These are phyloP conservation scores for Deuterostichococcus epilithicus DNA, from an alignment of 139 green algal species.

Conservation along the genomic window DNA sequence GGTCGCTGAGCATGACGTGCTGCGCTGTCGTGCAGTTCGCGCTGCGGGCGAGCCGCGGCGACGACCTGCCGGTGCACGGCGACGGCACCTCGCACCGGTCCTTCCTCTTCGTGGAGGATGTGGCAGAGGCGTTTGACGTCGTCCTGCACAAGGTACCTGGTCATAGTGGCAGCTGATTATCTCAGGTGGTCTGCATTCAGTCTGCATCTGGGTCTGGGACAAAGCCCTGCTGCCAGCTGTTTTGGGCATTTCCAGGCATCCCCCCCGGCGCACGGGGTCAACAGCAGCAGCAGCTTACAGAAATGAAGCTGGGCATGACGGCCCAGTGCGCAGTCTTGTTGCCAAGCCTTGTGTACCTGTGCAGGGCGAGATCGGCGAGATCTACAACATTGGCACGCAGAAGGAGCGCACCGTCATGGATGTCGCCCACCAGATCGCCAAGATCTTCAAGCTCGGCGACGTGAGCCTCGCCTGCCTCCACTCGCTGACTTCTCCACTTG, in stretches of 20 bases:
- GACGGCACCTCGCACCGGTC: constrained; percentile 40
- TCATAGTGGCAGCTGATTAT: not conserved
- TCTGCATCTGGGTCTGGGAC: not conserved
- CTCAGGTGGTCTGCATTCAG: too few relatives aligned
- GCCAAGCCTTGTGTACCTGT: not conserved
- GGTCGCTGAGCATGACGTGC: not conserved
- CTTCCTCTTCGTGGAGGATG: constrained; percentile 93
- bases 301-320: too few relatives aligned
- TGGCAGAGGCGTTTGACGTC: constrained; percentile 85
- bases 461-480: too few relatives aligned
- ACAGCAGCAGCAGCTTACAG: too few relatives aligned
- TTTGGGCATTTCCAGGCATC: too few relatives aligned
- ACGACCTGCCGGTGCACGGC: constrained; percentile 70
- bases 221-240: not conserved
- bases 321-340: too few relatives aligned
- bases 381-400: constrained; percentile 98
- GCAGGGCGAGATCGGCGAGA: constrained; percentile 55
- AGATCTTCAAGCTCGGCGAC: constrained; percentile 48
- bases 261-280: too few relatives aligned
- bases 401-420: constrained; percentile 87
- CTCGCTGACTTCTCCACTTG: too few relatives aligned
- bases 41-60: constrained; percentile 59
- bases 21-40: constrained; percentile 40
- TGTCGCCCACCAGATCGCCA: constrained; percentile 67
- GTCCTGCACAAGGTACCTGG: constrained; percentile 71